Evolutionary conservation across 257 asterid species (phyloP).

Genomic region (Coffea canephora): DNA sequence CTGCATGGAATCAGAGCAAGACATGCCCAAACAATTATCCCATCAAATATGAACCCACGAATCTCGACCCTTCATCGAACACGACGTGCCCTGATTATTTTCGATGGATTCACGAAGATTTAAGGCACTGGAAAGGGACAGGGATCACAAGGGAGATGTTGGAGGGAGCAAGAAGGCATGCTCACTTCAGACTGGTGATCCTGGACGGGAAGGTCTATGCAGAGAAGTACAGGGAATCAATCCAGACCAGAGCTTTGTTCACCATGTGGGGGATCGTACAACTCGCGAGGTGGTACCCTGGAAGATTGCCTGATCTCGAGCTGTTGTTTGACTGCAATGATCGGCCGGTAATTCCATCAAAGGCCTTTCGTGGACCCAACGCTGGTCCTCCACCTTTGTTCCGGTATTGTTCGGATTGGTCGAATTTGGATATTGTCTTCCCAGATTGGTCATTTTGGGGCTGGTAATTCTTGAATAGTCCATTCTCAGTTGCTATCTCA

Average conservation of each 20-base stretch:
- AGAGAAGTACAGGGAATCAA: neutral
- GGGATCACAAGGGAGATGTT: conserved; percentile 30
- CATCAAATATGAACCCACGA: conserved; percentile 6
- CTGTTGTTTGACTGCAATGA: conserved; percentile 35
- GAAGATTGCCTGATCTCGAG: conserved; percentile 29
- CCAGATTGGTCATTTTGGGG: conserved; percentile 99
- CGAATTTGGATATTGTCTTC: conserved; percentile 82
- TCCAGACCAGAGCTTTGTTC: conserved; percentile 19
- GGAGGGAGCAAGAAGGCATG: conserved; percentile 16
- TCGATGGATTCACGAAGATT: conserved; percentile 36
- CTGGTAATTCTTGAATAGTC: conserved; percentile 43
- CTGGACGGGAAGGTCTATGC: conserved; percentile 27
- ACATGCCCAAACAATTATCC: conserved; percentile 33
- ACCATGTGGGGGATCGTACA: conserved; percentile 37
- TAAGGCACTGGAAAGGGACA: conserved; percentile 31
- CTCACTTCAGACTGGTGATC: conserved; percentile 33
- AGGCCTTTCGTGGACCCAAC: conserved; percentile 32
- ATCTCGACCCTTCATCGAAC: conserved; percentile 10
- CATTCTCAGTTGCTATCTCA: no score
- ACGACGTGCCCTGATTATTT: conserved; percentile 31
- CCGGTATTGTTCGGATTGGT: conserved; percentile 76
- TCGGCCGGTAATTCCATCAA: conserved; percentile 21
- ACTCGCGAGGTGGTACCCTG: conserved; percentile 31
- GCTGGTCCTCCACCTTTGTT: conserved; percentile 59
- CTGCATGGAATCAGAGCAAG: conserved; percentile 27